These are phyloP conservation scores for Arthroderma sp. DNA, from an alignment of 2,329 filamentous ascomycete species.

Conservation along the genomic window DNA sequence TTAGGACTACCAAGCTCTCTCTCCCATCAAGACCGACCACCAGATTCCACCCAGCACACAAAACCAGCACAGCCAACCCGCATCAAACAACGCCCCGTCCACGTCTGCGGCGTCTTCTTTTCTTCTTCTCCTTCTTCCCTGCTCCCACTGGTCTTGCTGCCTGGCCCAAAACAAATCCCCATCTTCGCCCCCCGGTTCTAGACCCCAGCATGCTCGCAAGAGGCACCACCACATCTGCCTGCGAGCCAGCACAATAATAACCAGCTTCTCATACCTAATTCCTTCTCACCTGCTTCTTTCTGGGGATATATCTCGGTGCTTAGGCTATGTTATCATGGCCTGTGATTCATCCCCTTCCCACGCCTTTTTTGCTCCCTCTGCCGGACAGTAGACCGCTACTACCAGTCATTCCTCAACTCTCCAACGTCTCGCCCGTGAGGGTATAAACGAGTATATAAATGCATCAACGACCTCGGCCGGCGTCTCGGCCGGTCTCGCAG, in stretches of 20 bases:
- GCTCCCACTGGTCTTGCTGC: not conserved
- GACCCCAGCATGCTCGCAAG: not conserved
- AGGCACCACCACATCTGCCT: conserved; percentile 3
- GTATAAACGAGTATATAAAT: no score
- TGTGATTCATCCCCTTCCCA: conserved; percentile 19
- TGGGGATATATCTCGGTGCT: not conserved
- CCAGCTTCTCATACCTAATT: not conserved
- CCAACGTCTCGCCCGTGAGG: not conserved
- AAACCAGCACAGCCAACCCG: not conserved
- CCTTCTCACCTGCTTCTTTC: not conserved
- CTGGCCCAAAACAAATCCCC: not conserved
- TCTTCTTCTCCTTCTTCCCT: not conserved
- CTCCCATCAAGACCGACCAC: not conserved
- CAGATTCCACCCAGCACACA: not conserved
- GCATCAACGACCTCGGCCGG: conserved; percentile 79
- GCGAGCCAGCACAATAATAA: not conserved
- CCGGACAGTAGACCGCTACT: conserved; percentile 21
- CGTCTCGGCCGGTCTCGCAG: conserved; percentile 21
- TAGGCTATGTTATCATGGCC: conserved; percentile 30
- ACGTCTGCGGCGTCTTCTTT: not conserved
- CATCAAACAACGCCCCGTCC: not conserved
- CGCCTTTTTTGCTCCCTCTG: conserved; percentile 24
- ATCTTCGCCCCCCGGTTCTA: not conserved
- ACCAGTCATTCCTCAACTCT: conserved; percentile 13
- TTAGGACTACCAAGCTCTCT: not conserved